Base-by-base conservation (phyloP, 2,329 filamentous ascomycete genomes). In the Fonsecaea pedrosoi region DNA sequence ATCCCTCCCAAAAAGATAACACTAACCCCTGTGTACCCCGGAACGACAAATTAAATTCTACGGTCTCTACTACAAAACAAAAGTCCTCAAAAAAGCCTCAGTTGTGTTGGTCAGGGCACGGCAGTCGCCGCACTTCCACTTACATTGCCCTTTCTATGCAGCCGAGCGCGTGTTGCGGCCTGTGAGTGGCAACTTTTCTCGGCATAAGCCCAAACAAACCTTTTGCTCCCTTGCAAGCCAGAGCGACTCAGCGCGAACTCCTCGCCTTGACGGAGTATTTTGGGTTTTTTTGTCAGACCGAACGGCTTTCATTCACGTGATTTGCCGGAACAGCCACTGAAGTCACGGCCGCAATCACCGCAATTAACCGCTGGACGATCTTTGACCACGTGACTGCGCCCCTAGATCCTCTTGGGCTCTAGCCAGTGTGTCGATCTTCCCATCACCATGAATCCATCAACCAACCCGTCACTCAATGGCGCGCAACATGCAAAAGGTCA, bases 151-250 rank as follows among this genome's bases (percentile, higher is more conserved):
- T 25, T 60, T 63, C 53, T 34, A 65, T 70, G 63, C 66, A 66
- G 65, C 65, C 62, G 64, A 67, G 68, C 61, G 62, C 55, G 65
- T 60, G 60, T 62, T 70, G 65, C 37, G 58, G 68, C 65, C 65
- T 66, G 57, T 68, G 68, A 70, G 68, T 68, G 68, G 68, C 68
- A 65, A 68, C 56, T 53, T 65, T 67, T 54, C 64, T 67, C 53
- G 69, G 66, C 67, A 64, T 66, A 67, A 65, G 64, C 65, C 64
- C 64, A 61, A 25, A 25, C 56, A 62, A 55, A 37, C 40, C 30
- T 61, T 54, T 40, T 25, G 37, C 56, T 62, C 25, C 59, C 30
- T 45, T 25, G 25, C 25, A 25, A 50, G 58, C 45, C 59, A 54
- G n/a, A 32, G 10, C 32, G 21, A 30, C 42, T 25, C 30, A 50